Percentiles rank a stretch among this genome's conserved stretches.
These are phyloP conservation scores for Leishmania turanica DNA, from an alignment of 208 protist genomes.

Conservation along the genomic window DNA sequence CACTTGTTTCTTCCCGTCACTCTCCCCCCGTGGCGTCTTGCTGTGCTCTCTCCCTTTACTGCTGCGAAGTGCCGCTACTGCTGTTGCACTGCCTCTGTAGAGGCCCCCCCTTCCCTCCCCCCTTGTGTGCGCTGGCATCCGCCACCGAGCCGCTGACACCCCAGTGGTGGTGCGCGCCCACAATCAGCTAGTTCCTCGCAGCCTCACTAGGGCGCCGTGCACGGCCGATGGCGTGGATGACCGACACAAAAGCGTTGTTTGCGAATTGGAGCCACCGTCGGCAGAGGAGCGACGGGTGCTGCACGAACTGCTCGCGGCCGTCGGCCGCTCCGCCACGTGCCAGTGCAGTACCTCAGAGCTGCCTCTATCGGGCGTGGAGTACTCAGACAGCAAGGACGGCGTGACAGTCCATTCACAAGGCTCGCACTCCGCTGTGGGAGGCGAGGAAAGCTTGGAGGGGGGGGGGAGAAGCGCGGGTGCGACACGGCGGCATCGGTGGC, in stretches of 20 bases:
- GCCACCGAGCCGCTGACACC: conserved; percentile 16
- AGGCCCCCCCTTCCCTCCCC: neutral
- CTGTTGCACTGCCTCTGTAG: neutral
- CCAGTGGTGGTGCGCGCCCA: conserved; percentile 17
- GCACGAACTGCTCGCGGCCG: conserved; percentile 24
- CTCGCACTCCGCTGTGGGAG: neutral
- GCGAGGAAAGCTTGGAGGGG: neutral
- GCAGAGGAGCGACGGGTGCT: conserved; percentile 19
- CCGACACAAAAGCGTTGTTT: neutral
- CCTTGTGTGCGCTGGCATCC: conserved; percentile 6
- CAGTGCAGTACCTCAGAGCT: neutral
- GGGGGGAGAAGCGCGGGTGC: neutral
- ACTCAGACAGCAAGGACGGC: neutral
- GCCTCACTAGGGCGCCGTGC: conserved; percentile 6
- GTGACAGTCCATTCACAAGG: neutral
- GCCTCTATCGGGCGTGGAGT: neutral
- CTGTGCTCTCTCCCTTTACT: neutral
- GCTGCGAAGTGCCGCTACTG: neutral
- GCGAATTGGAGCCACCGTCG: neutral
- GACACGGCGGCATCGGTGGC: neutral
- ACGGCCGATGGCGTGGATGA: neutral
- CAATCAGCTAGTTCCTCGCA: conserved; percentile 12
- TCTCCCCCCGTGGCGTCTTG: neutral
- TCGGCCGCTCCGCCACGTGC: conserved; percentile 15
- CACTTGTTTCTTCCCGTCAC: neutral